Evolutionary conservation across 2,329 filamentous ascomycete genomes (phyloP), one percentile per base, ranked within the genome.

Genomic region (Aspergillus neotritici): DNA sequence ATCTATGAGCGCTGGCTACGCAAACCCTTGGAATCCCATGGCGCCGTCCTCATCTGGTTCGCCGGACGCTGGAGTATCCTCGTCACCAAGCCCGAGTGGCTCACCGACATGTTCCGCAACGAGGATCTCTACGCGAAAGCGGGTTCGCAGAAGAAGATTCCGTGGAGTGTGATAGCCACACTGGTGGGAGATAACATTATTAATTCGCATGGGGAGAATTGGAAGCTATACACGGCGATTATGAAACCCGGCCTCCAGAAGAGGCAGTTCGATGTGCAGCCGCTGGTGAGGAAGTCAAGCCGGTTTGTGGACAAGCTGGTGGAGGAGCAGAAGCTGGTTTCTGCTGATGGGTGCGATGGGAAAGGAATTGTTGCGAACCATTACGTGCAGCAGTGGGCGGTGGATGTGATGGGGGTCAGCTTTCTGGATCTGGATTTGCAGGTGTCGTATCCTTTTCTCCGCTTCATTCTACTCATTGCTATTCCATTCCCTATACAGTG

Each of bases 41-140:
- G 73, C 4, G 73, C 72, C 1, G 73, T 75, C 13, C 68, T 73
- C 43, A 57, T 76, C 21, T 76, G 72, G 59, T 74, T 74, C 29
- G 72, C 66, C 1, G 71, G 69, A 0, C 65, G 64, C 32, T 76
- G 74, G 74, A 74, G 72, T 36, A 59, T 76, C 3, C 56, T 76
- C 9, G 67, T 75, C 1, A 68, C 67, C 36, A 65, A 64, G 4
- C 72, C 73, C 1, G 52, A 63, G 0, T 72, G 69, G 44, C 48
- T 77, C 3, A 62, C 64, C 3, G 67, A 74, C 34, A 56, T 65
- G 47, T 62, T 65, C 30, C 60, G 57, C 11, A 56, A 62, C 30
- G 61, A 64, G 37, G 43, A 60, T 8, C 34, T 55, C 4, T 62
- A 59, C 38, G 50, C 54, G 8, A 72, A 69, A 51, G 63, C 61